Base-by-base conservation (phyloP, 164 flowering plant species). In the Akebia trifoliata region DNA sequence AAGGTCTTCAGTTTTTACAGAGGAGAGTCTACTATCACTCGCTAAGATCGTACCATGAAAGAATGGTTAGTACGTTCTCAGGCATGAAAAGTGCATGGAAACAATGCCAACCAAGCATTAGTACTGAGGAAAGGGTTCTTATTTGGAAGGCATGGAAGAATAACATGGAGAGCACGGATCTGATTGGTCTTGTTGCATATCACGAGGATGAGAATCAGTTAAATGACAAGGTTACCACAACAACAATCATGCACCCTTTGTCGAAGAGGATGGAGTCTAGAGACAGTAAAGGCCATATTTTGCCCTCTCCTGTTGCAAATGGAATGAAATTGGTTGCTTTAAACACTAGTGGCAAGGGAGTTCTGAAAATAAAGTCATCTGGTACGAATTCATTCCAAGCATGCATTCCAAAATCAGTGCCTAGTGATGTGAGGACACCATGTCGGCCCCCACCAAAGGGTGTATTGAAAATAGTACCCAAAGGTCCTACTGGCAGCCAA, bases 71-170 rank as follows among this genome's bases (percentile, higher is more conserved):
- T 9, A 59, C 48, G 29, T 68, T 68, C 51, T 66, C 52, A 32
- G 60, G 68, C 39, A 71, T 74, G 71, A 62, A 56, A 54, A 70
- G 54, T 50, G 15, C 57, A 15, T 70, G 72, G 74, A 59, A 61
- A 28, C 53, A 70, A 57, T 70, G 72, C 67, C 64, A 34, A 15
- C 56, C 44, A 11, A 55, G 26, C 9, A 8, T 25, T 38, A 45
- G 59, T 29, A 43, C 57, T 37, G 65, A 67, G 52, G 74, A 63
- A 60, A 67, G 72, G 60, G 31, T 67, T 22, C 24, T 39, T 22
- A 57, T 67, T 11, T 67, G 71, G 71, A 62, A 46, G 26, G 21
- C 35, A 26, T 56, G 58, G 57, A 67, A 60, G 50, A 63, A 39
- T 21, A 52, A 31, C 8, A 51, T n/a, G n/a, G n/a, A 17, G 54